A percentile compares a stretch with the other conserved stretches of the same genome.
phyloP scores from a whole-genome alignment of 2,329 filamentous ascomycete genomes.

The Trichoderma brevicompactum region DNA sequence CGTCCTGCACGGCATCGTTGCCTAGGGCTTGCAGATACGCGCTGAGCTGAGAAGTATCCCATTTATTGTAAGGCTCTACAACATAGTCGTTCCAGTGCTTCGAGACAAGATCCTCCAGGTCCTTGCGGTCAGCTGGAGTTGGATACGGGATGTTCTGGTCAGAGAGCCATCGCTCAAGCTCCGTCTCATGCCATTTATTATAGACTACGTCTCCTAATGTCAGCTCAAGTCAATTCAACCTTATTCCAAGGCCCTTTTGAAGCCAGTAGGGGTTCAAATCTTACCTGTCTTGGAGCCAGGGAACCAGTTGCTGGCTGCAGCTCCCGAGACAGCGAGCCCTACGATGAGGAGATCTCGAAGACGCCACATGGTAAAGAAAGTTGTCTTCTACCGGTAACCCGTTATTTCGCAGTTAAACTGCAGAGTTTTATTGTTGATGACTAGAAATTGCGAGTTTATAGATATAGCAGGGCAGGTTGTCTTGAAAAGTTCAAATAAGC shows the following conservation, averaged over 20 bases:
- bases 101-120: slow-evolving; percentile 88
- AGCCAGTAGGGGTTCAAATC: slow-evolving; percentile 38
- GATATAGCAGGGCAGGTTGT: neutral
- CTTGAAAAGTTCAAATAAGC: neutral
- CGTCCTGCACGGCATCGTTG: slow-evolving; percentile 67
- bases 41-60: slow-evolving; percentile 71
- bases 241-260: neutral
- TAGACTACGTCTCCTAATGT: slow-evolving; percentile 66
- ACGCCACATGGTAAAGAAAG: slow-evolving; percentile 70
- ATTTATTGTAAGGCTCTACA: slow-evolving; percentile 73
- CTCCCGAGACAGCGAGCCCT: slow-evolving; percentile 71
- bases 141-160: slow-evolving; percentile 92
- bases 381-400: neutral
- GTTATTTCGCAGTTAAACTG: neutral
- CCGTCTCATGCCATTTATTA: slow-evolving; percentile 98
- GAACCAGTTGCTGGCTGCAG: slow-evolving; percentile 81
- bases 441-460: neutral
- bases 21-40: slow-evolving; percentile 73
- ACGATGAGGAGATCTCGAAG: slow-evolving; percentile 70
- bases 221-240: neutral
- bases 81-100: slow-evolving; percentile 85
- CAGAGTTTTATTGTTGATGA: neutral
- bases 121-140: slow-evolving; percentile 87
- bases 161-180: slow-evolving; percentile 94
- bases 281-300: slow-evolving; percentile 73